phyloP scores from a whole-genome alignment of 495 filamentous ascomycete genomes.

The Neurospora sublineolata region DNA sequence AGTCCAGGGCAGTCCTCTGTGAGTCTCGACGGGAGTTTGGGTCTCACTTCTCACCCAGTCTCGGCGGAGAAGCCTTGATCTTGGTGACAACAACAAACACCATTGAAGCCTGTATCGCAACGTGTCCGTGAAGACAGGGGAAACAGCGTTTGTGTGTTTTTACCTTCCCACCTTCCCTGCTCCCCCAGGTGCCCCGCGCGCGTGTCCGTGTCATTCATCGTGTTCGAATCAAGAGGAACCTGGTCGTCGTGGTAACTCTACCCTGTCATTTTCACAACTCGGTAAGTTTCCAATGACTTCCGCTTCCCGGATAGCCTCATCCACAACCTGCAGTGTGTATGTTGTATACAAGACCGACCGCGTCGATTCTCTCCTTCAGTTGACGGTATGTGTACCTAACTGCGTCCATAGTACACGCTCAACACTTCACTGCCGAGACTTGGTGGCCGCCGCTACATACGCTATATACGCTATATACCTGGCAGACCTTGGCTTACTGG shows the following conservation, averaged over 20 bases:
- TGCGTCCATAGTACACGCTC: not conserved
- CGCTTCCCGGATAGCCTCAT: not conserved
- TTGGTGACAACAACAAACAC: not conserved
- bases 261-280: not conserved
- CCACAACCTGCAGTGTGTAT: not conserved
- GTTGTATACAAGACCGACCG: not conserved
- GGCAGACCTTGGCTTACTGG: not conserved
- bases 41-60: not conserved
- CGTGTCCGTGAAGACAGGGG: not conserved
- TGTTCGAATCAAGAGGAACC: not conserved
- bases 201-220: not conserved
- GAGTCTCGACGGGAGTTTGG: not conserved
- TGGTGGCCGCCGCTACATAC: not conserved
- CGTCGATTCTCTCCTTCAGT: not conserved
- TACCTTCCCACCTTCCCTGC: not conserved
- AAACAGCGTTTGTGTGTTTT: not conserved
- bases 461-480: not conserved
- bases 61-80: too few relatives aligned
- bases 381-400: not conserved
- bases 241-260: not conserved
- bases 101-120: not conserved
- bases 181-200: not conserved
- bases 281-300: not conserved
- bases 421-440: not conserved
- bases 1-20: not conserved